phyloP scores from a whole-genome alignment of 2,329 filamentous ascomycete species.

The Tolypocladium pustulatum region DNA sequence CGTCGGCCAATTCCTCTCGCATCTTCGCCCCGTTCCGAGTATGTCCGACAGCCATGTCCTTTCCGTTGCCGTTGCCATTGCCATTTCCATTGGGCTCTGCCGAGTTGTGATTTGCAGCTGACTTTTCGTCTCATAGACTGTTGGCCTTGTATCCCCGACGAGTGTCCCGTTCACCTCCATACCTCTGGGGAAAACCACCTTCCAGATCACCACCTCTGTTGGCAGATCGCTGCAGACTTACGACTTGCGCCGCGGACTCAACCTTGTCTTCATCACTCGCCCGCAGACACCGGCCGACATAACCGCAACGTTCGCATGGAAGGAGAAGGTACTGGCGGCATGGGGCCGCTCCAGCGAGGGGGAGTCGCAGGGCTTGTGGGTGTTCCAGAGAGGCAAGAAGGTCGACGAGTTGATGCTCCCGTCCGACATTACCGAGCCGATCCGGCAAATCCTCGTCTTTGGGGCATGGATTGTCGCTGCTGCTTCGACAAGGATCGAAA shows the following conservation, averaged over 20 bases:
- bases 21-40: conserved; percentile 93
- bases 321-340: conserved; percentile 76
- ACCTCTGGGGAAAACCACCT: conserved; percentile 85
- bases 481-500: conserved; percentile 63
- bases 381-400: conserved; percentile 85
- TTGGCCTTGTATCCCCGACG: conserved; percentile 88
- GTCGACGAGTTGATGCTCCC: conserved; percentile 65
- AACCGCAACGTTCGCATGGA: conserved; percentile 81
- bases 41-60: conserved; percentile 23
- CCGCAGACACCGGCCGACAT: conserved; percentile 81
- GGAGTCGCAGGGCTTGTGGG: conserved; percentile 64
- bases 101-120: neutral
- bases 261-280: conserved; percentile 85
- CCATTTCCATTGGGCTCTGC: no score
- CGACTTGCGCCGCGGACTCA: conserved; percentile 80
- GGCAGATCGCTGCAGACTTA: conserved; percentile 90
- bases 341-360: conserved; percentile 57
- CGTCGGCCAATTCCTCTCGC: conserved; percentile 48
- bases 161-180: conserved; percentile 81
- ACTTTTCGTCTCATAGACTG: conserved; percentile 46
- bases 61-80: no score
- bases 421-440: conserved; percentile 53
- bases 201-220: conserved; percentile 93
- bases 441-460: conserved; percentile 71
- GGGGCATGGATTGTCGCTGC: conserved; percentile 87